Percentiles rank a stretch among this genome's conserved stretches.
Evolutionary conservation across 2,329 filamentous ascomycete genomes (phyloP).

Genomic region (Colletotrichum liriopes): DNA sequence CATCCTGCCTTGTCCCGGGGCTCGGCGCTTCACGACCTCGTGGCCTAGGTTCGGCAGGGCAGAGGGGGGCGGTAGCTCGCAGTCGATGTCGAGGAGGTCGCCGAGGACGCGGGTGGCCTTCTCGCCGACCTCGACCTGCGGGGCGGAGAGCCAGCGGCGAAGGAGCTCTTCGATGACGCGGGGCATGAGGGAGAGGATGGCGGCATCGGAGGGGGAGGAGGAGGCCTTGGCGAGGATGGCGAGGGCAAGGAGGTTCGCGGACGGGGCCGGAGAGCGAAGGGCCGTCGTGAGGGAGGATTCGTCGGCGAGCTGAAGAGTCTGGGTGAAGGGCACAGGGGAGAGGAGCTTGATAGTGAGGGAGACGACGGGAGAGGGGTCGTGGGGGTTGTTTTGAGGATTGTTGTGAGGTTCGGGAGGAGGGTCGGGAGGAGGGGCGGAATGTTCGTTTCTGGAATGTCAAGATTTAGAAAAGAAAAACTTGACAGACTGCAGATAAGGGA

Average conservation of each 20-base stretch:
- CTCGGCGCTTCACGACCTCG: conserved; percentile 56
- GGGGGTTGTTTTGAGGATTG: conserved; percentile 66
- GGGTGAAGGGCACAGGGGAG: conserved; percentile 66
- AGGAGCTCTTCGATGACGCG: conserved; percentile 65
- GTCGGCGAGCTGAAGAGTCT: conserved; percentile 67
- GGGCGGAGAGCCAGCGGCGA: conserved; percentile 66
- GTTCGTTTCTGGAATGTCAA: conserved; percentile 61
- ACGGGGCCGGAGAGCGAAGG: conserved; percentile 67
- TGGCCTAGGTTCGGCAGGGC: conserved; percentile 46
- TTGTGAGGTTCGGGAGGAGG: conserved; percentile 54
- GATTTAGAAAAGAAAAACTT: too few relatives aligned
- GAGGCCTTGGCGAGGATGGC: conserved; percentile 71
- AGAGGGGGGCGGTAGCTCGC: conserved; percentile 51
- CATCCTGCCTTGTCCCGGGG: conserved; percentile 65
- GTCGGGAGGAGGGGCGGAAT: conserved; percentile 55
- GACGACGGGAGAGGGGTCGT: conserved; percentile 67
- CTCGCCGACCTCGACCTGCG: conserved; percentile 70
- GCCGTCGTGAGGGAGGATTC: conserved; percentile 67
- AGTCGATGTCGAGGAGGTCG: conserved; percentile 71
- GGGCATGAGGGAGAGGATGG: conserved; percentile 66
- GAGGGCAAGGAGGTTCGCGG: conserved; percentile 72
- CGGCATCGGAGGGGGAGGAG: conserved; percentile 62
- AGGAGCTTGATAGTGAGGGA: conserved; percentile 71
- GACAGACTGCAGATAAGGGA: too few relatives aligned
- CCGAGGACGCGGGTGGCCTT: conserved; percentile 66